These are phyloP conservation scores for Urtica urens DNA, from an alignment of 306 rosid genomes.

Conservation along the genomic window DNA sequence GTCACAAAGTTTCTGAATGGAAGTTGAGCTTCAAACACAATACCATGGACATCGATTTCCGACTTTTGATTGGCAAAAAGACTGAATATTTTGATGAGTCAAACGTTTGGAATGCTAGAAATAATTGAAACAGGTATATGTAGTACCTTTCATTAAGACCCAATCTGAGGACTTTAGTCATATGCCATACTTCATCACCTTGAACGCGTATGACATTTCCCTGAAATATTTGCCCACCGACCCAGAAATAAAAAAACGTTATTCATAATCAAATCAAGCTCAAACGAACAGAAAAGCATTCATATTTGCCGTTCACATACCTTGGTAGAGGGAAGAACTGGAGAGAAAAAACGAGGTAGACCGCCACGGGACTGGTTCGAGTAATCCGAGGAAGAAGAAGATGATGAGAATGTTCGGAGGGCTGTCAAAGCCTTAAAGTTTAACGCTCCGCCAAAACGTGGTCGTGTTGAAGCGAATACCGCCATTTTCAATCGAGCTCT, in stretches of 20 bases:
- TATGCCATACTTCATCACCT: slow-evolving; percentile 93
- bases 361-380: slow-evolving; percentile 75
- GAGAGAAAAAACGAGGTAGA: slow-evolving; percentile 84
- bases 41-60: too few species aligned
- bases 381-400: slow-evolving; percentile 33
- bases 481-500: too few species aligned
- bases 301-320: too few species aligned
- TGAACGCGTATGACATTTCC: slow-evolving; percentile 53
- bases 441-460: slow-evolving; percentile 21
- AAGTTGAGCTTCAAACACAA: too few species aligned
- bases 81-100: too few species aligned
- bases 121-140: neutral
- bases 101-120: too few species aligned
- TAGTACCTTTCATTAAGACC: slow-evolving; percentile 56
- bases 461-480: slow-evolving; percentile 19
- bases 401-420: slow-evolving; percentile 39
- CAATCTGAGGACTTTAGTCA: slow-evolving; percentile 81
- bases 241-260: neutral
- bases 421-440: slow-evolving; percentile 25
- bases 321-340: slow-evolving; percentile 68
- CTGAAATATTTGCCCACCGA: slow-evolving; percentile 26
- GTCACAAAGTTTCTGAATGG: too few species aligned
- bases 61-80: too few species aligned
- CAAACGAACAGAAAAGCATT: neutral
- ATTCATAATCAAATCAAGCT: neutral